Evolutionary conservation across 2,329 filamentous ascomycete genomes (phyloP).

Genomic region (Hymenoscyphus scutula): DNA sequence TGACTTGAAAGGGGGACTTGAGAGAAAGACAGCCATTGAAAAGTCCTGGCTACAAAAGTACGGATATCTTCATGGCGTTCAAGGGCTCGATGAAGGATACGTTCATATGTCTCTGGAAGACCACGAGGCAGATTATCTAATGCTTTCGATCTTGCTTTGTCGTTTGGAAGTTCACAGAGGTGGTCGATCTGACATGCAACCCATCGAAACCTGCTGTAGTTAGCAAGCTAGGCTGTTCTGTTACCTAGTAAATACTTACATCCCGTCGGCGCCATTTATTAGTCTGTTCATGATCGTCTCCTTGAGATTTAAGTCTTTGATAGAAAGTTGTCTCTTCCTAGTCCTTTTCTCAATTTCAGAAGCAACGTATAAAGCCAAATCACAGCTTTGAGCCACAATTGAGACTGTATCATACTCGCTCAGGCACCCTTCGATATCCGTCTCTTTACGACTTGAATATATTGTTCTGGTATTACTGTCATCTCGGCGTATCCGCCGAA

Average conservation of each 20-base stretch:
- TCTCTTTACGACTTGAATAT: neutral
- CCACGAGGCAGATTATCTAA: conserved; percentile 8
- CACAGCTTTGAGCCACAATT: conserved; percentile 12
- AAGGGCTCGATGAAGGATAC: conserved; percentile 21
- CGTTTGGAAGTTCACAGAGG: conserved; percentile 18
- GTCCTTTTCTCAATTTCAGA: conserved; percentile 13
- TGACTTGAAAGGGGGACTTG: neutral
- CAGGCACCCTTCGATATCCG: neutral
- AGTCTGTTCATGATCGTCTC: neutral
- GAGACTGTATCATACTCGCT: neutral
- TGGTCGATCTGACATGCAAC: conserved; percentile 18
- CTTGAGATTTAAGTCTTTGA: neutral
- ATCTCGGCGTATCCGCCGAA: neutral
- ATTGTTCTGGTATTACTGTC: neutral
- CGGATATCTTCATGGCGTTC: conserved; percentile 4
- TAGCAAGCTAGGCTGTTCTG: neutral
- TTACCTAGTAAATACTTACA: neutral
- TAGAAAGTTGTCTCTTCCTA: conserved; percentile 4
- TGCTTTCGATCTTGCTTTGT: conserved; percentile 15
- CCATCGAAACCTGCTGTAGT: conserved; percentile 7
- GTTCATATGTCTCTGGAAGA: conserved; percentile 12
- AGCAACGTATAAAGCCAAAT: conserved; percentile 17
- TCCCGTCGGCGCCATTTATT: neutral
- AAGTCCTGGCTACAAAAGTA: neutral
- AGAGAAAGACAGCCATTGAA: neutral